Evolutionary conservation across 345 rosid genomes (phyloP).

Genomic region (Boechera stricta): DNA sequence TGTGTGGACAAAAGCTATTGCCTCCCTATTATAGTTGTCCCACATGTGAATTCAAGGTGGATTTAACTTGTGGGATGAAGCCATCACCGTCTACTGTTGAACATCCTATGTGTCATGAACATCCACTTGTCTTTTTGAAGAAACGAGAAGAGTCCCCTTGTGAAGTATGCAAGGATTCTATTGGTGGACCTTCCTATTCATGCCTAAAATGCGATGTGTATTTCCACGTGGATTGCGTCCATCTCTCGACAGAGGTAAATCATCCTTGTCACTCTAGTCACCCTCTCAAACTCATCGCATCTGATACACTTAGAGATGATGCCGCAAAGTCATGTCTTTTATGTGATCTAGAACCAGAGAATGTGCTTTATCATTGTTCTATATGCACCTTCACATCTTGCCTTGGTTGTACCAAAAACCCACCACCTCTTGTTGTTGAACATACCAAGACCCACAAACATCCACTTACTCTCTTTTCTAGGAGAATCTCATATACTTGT

Average conservation of each 20-base stretch:
- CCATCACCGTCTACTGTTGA: neutral
- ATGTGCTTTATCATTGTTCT: neutral
- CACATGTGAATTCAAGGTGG: neutral
- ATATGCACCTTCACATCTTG: neutral
- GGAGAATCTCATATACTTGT: neutral
- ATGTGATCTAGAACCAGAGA: neutral
- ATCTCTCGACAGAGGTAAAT: neutral
- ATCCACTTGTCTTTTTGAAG: conserved; percentile 29
- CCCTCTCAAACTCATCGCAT: neutral
- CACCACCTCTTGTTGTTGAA: conserved; percentile 6
- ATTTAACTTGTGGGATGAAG: conserved; percentile 21
- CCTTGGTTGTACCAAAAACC: neutral
- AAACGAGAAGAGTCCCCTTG: neutral
- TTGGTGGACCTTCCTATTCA: neutral
- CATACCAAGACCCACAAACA: neutral
- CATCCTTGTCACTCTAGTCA: conserved; percentile 26
- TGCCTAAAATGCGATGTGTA: neutral
- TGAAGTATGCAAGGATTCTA: neutral
- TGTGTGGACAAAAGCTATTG: neutral
- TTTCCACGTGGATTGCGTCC: neutral
- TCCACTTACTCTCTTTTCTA: neutral
- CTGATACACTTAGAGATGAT: neutral
- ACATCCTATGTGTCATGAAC: conserved; percentile 15
- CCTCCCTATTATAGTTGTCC: neutral
- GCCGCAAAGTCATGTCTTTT: neutral